Evolutionary conservation across 805 yeast genomes (phyloP).

Genomic region (Brettanomyces nanus): DNA sequence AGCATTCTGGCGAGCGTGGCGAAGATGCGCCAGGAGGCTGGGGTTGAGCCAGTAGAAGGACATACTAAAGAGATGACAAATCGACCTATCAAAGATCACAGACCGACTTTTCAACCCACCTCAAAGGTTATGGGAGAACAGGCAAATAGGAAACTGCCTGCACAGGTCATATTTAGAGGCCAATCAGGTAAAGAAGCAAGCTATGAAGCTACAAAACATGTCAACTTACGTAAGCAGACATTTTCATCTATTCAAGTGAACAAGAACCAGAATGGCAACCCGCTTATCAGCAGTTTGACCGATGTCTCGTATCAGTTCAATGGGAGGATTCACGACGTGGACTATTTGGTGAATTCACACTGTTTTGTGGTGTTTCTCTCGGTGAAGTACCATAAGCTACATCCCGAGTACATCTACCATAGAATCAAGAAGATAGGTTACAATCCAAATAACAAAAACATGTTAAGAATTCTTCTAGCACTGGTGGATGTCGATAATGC

Average conservation of each 20-base stretch:
- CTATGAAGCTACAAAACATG: constrained; percentile 11
- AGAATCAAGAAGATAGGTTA: constrained; percentile 33
- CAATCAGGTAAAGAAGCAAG: constrained; percentile 6
- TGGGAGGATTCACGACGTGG: constrained; percentile 41
- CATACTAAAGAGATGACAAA: too few species aligned
- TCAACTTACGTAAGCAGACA: constrained; percentile 14
- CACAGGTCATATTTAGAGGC: constrained; percentile 11
- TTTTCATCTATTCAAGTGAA: constrained; percentile 43
- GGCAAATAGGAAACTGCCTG: background rate
- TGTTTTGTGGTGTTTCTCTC: constrained; percentile 55
- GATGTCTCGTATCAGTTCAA: constrained; percentile 48
- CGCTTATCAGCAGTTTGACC: constrained; percentile 48
- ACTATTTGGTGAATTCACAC: constrained; percentile 54
- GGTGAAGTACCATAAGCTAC: constrained; percentile 64
- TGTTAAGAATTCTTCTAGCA: constrained; percentile 42
- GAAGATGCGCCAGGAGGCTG: constrained; percentile 40
- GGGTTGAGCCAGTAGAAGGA: background rate
- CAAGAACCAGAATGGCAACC: constrained; percentile 66
- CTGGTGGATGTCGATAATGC: constrained; percentile 60
- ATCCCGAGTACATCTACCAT: constrained; percentile 65
- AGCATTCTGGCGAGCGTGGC: constrained; percentile 66
- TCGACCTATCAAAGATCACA: too few species aligned
- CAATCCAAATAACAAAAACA: constrained; percentile 12
- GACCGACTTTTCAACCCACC: too few species aligned
- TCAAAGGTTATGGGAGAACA: too few species aligned